These are phyloP conservation scores for Candida rishiriensis DNA, from an alignment of 805 yeast genomes.

Conservation along the genomic window DNA sequence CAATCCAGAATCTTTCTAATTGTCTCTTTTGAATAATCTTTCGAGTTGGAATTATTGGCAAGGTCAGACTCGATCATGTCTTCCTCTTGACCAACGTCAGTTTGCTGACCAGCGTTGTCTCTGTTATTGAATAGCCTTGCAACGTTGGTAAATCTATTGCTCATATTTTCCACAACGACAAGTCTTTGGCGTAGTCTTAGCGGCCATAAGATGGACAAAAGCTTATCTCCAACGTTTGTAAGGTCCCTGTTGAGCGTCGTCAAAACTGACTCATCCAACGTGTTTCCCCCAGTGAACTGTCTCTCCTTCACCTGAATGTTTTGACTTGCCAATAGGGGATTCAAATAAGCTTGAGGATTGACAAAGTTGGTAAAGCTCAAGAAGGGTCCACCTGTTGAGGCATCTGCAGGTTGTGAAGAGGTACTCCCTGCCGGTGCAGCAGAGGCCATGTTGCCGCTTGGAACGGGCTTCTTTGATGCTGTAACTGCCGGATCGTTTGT, in stretches of 20 bases:
- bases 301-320: slow-evolving; percentile 37
- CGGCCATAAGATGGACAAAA: slow-evolving; percentile 35
- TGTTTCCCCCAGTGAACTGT: slow-evolving; percentile 54
- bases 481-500: neutral
- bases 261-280: slow-evolving; percentile 52
- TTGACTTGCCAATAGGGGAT: slow-evolving; percentile 21
- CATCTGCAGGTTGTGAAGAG: slow-evolving; percentile 1
- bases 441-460: neutral
- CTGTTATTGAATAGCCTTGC: slow-evolving; percentile 7
- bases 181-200: slow-evolving; percentile 28
- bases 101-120: slow-evolving; percentile 1
- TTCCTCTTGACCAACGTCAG: slow-evolving; percentile 17
- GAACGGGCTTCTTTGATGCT: neutral
- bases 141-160: slow-evolving; percentile 19
- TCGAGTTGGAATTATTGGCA: slow-evolving; percentile 15
- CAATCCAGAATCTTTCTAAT: slow-evolving; percentile 42
- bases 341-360: slow-evolving; percentile 28
- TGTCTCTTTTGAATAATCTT: slow-evolving; percentile 32
- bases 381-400: slow-evolving; percentile 8
- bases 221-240: slow-evolving; percentile 30
- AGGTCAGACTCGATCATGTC: slow-evolving; percentile 14
- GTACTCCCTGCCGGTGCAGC: slow-evolving; percentile 6
- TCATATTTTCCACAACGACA: slow-evolving; percentile 23
- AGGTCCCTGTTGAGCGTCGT: slow-evolving; percentile 39
- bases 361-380: slow-evolving; percentile 30